Evolutionary conservation across 192 early-diverging fungal genomes (phyloP).

Genomic region (Gryganskiella cystojenkinii): DNA sequence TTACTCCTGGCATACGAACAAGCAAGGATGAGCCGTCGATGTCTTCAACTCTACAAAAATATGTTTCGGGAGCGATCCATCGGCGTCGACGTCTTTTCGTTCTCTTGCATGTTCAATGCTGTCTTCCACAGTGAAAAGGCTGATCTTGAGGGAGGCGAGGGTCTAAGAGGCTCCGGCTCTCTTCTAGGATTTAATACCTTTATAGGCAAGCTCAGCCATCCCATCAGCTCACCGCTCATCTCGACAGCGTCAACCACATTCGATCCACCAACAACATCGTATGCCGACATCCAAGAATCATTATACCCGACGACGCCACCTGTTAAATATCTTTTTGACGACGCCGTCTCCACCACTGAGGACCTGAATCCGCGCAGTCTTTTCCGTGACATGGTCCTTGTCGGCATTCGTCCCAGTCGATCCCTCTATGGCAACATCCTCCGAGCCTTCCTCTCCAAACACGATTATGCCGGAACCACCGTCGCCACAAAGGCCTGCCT

Average conservation of each 20-base stretch:
- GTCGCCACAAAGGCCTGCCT: slow-evolving; percentile 26
- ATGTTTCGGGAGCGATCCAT: slow-evolving; percentile 41
- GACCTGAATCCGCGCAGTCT: slow-evolving; percentile 17
- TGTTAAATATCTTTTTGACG: slow-evolving; percentile 21
- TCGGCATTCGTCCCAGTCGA: slow-evolving; percentile 29
- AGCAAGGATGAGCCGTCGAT: slow-evolving; percentile 35
- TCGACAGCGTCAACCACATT: not conserved
- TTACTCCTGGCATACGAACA: slow-evolving; percentile 40
- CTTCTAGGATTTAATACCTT: slow-evolving; percentile 1
- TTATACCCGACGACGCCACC: not conserved
- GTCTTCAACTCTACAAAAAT: slow-evolving; percentile 25
- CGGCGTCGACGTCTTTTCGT: slow-evolving; percentile 33
- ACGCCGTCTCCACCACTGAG: slow-evolving; percentile 7
- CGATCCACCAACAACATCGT: not conserved
- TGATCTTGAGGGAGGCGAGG: slow-evolving; percentile 24
- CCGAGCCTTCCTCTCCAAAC: slow-evolving; percentile 25
- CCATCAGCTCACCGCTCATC: slow-evolving; percentile 1
- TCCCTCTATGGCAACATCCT: slow-evolving; percentile 42
- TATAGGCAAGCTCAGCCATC: slow-evolving; percentile 12
- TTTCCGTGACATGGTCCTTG: slow-evolving; percentile 47
- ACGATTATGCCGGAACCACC: slow-evolving; percentile 30
- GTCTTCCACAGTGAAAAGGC: slow-evolving; percentile 49
- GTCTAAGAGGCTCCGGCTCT: slow-evolving; percentile 15
- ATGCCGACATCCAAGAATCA: not conserved
- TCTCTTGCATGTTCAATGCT: slow-evolving; percentile 48